A percentile compares a stretch with the other conserved stretches of the same genome.
These are phyloP conservation scores for Mucor irregularis DNA, from an alignment of 371 early-diverging fungal species.

Conservation along the genomic window DNA sequence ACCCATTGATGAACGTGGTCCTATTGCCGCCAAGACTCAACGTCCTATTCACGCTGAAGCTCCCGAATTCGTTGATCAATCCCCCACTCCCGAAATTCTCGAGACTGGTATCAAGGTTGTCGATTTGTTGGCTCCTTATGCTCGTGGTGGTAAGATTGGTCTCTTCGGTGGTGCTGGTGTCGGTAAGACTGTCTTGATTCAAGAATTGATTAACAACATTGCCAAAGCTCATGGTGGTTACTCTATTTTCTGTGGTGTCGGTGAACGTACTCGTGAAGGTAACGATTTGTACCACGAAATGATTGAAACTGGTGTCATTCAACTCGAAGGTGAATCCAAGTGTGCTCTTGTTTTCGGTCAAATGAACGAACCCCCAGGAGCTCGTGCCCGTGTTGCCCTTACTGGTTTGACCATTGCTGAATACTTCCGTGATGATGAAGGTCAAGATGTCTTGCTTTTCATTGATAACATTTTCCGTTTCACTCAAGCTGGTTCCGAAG, in stretches of 20 bases:
- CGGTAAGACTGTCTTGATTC: slow-evolving; percentile 98
- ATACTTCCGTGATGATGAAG: slow-evolving; percentile 99
- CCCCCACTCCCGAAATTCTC: slow-evolving; percentile 93
- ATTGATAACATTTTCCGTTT: slow-evolving; percentile 99
- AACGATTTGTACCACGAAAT: slow-evolving; percentile 99
- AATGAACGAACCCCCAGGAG: slow-evolving; percentile 99
- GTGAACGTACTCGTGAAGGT: slow-evolving; percentile 98
- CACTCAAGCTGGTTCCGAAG: slow-evolving; percentile 93
- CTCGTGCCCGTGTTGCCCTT: slow-evolving; percentile 98
- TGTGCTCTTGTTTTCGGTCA: slow-evolving; percentile 97
- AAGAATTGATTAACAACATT: slow-evolving; percentile 97
- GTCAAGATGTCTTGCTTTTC: slow-evolving; percentile 98
- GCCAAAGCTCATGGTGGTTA: slow-evolving; percentile 98
- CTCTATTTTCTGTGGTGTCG: slow-evolving; percentile 97
- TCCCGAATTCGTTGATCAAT: slow-evolving; percentile 95
- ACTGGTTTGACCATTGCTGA: slow-evolving; percentile 98
- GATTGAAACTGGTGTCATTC: slow-evolving; percentile 93
- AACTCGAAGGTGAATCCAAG: slow-evolving; percentile 93
- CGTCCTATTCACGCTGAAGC: slow-evolving; percentile 93
- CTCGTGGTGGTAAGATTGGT: slow-evolving; percentile 98
- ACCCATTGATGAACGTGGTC: slow-evolving; percentile 97
- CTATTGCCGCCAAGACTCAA: slow-evolving; percentile 86
- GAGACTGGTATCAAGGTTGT: slow-evolving; percentile 99
- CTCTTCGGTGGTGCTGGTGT: slow-evolving; percentile 98
- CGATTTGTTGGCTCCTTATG: slow-evolving; percentile 97